Evolutionary conservation across 805 yeast genomes (phyloP), one percentile per base, ranked within the genome.

Genomic region (Torulaspora franciscae): DNA sequence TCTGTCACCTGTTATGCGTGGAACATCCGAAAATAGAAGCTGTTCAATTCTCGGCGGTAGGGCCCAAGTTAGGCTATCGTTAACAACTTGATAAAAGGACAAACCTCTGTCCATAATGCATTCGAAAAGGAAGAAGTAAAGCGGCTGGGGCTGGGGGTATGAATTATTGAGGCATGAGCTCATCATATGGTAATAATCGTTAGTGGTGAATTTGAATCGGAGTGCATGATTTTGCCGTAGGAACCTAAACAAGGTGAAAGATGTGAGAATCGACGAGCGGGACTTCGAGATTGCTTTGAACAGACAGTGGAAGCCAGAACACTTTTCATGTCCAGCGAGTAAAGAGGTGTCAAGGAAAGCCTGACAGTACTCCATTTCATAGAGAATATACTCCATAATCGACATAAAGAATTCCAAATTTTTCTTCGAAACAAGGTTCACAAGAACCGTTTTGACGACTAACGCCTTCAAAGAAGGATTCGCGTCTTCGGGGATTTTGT

Each of bases 101-200:
- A 35, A 38, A 2, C 52, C 52, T 11, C 23, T 29, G 10, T 7
- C 28, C 32, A 15, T 24, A 37, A 45, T 25, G 24, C 30, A 48
- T 3, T 45, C 47, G 19, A 28, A 47, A 7, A 51, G 37, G 28
- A 46, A 47, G 25, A 30, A 51, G 26, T 47, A 51, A 17, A 45
- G 36, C n/a, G 45, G 15, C 25, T 40, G 43, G 24, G 45, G 15
- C 25, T 40, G 43, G 24, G 36, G 44, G 10, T 47, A 47, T 7
- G 45, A 32, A 9, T 47, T 45, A n/a, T 35, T 19, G 9, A 36
- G 26, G 36, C 48, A 46, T 11, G 52, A 32, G 28, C 40, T 45
- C 39, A 51, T 47, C 46, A 47, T 45, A 35, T 32, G 41, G 9
- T 41, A 49, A 38, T 48, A 55, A 35, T 55, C 59, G 30, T 42